Evolutionary conservation across 192 early-diverging fungal species (phyloP), one percentile per base, ranked within the genome.

Genomic region (Geranomyces michiganensis): DNA sequence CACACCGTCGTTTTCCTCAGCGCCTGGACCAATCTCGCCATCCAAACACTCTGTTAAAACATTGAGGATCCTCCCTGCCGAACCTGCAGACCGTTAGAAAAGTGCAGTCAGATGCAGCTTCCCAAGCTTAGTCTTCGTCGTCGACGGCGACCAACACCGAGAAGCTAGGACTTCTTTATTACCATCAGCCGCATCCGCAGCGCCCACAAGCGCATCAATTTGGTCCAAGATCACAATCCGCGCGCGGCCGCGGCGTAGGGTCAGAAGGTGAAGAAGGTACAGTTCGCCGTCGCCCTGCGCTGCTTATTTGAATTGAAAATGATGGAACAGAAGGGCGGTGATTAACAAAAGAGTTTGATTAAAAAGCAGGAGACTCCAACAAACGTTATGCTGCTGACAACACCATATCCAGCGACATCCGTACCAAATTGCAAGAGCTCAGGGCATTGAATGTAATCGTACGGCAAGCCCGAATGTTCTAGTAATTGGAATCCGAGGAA

Each of bases 241-340:
- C 31, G 29, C 51, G n/a, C 3, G 19, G 51, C 51, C 51, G 4
- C 24, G 51, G 7, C 31, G 31, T 60, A 27, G 2, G 5, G 36
- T n/a, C 15, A 64, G 41, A 1, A 64, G 62, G 36, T 64, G 33
- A 29, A n/a, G 22, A 64, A 72, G 49, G 49, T 64, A 64, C 17
- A 64, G 29, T 33, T 72, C 70, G 21, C 61, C 70, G 59, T 72
- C 70, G 1, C 61, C 70, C 49, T 72, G 61, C 30, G 26, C 62
- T 72, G 58, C 19, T 45, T 44, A 60, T 1, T 45, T 21, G 62
- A 13, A 13, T 45, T 21, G 62, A 13, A 31, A 60, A 60, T 29
- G n/a, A n/a, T n/a, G n/a, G n/a, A n/a, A n/a, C n/a, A n/a, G n/a
- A n/a, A n/a, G n/a, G n/a, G n/a, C n/a, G n/a, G n/a, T n/a, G n/a